These are phyloP conservation scores for Cryphonectria naterciae DNA, from an alignment of 2,329 filamentous ascomycete species.

Conservation along the genomic window DNA sequence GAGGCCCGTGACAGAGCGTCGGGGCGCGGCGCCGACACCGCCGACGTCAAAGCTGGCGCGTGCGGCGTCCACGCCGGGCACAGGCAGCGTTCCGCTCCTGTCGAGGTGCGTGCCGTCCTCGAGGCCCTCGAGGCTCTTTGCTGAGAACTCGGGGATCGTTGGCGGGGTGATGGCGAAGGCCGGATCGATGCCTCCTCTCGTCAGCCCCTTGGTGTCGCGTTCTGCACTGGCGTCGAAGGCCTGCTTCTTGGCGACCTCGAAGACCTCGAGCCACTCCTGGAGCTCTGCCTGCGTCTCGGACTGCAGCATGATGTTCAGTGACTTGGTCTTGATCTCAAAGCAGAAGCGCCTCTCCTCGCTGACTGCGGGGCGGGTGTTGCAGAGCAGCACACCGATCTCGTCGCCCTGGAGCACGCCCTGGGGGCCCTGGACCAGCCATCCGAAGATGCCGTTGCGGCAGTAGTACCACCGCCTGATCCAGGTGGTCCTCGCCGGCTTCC, in stretches of 20 bases:
- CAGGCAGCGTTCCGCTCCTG: slow-evolving; percentile 64
- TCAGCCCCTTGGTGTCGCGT: slow-evolving; percentile 50
- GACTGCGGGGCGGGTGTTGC: slow-evolving; percentile 87
- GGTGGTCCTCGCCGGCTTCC: slow-evolving; percentile 85
- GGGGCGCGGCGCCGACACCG: slow-evolving; percentile 45
- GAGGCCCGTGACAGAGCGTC: slow-evolving; percentile 60
- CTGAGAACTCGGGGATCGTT: slow-evolving; percentile 86
- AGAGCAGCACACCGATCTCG: slow-evolving; percentile 92
- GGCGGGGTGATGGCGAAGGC: slow-evolving; percentile 93
- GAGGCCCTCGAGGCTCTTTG: slow-evolving; percentile 60
- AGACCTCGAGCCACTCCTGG: slow-evolving; percentile 92
- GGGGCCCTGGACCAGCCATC: slow-evolving; percentile 83
- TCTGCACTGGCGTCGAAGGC: slow-evolving; percentile 76
- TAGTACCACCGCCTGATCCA: slow-evolving; percentile 97
- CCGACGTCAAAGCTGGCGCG: slow-evolving; percentile 75
- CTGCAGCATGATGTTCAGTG: slow-evolving; percentile 84
- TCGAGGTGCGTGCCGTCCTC: slow-evolving; percentile 51
- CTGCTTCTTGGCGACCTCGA: slow-evolving; percentile 91
- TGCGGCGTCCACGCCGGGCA: slow-evolving; percentile 64
- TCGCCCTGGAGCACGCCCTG: slow-evolving; percentile 94
- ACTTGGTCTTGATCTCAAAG: slow-evolving; percentile 98
- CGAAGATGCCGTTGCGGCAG: slow-evolving; percentile 93
- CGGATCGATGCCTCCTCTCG: slow-evolving; percentile 60
- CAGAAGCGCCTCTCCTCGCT: slow-evolving; percentile 95
- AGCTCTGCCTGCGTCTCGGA: slow-evolving; percentile 90